These are phyloP conservation scores for Mycena latifolia DNA, from an alignment of 768 basidiomycete species.

Conservation along the genomic window DNA sequence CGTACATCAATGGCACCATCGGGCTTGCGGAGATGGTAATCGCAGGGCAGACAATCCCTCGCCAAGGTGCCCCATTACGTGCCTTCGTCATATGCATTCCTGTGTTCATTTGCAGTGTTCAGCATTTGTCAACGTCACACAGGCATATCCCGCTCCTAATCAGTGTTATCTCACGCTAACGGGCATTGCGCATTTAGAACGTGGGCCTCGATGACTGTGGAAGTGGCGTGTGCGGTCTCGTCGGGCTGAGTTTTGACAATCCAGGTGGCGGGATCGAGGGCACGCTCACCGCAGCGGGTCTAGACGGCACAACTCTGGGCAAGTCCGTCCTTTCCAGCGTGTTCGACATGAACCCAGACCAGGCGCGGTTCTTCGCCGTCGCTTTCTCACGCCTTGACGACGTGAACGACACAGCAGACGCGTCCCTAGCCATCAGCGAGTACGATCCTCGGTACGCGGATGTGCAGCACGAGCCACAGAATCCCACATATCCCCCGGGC, in stretches of 20 bases:
- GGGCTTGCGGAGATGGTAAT: conserved; percentile 6
- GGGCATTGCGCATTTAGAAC: not conserved
- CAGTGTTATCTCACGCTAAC: no score
- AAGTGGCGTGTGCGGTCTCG: conserved; percentile 8
- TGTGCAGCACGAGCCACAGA: conserved; percentile 5
- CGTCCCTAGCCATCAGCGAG: conserved; percentile 15
- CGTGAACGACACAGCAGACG: not conserved
- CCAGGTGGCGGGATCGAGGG: not conserved
- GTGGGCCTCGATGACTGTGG: not conserved
- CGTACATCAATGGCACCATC: conserved; percentile 22
- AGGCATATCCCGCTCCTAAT: not conserved
- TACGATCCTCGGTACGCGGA: conserved; percentile 15
- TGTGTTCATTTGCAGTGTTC: no score
- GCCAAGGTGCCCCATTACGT: conserved; percentile 15
- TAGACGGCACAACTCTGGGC: conserved; percentile 6
- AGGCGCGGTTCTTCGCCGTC: conserved; percentile 20
- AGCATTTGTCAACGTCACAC: conserved; percentile 13
- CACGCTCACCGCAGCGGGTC: conserved; percentile 2
- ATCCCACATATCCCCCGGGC: not conserved
- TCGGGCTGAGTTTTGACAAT: conserved; percentile 25
- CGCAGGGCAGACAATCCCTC: conserved; percentile 18
- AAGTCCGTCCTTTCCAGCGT: conserved; percentile 26
- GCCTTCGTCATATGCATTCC: no score
- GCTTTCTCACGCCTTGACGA: conserved; percentile 22
- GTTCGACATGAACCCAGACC: conserved; percentile 22